Base-by-base conservation (phyloP, 2,329 filamentous ascomycete species). In the Sporothrix phasma region DNA sequence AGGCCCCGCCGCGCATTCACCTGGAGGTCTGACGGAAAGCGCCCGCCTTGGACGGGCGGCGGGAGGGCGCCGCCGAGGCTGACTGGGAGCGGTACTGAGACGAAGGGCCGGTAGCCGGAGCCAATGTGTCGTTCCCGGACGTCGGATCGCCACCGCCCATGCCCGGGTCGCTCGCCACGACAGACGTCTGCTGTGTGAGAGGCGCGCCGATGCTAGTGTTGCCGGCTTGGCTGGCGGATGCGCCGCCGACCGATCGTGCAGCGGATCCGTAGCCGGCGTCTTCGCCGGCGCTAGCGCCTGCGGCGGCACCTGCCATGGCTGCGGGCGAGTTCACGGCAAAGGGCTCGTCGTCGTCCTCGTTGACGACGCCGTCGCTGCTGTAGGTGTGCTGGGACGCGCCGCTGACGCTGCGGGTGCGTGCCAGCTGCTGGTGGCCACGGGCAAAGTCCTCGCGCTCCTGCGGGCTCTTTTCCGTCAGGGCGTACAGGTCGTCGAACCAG, bases 11-110 rank as follows among this genome's bases (percentile, higher is more conserved):
- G 78, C 67, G 82, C 79, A 76, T 92, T 89, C 75, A 96, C 84
- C 79, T 92, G 86, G 71, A 97, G 80, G 80, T 97, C 92, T 78
- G 90, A 95, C 78, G 93, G 93, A 80, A 99, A 99, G 76, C 92
- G 87, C 81, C 93, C 93, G 87, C 92, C 93, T 86, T 91, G 87
- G 90, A 86, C 74, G 90, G 89, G 76, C 92, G 87, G 76, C 83
- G 83, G 71, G n/a, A 29, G 49, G 47, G 83, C 79, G 24, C 24
- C 8, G 56, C 24, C 71, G 81, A 77, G 68, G 76, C 80, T 67
- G 78, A 77, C 69, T 76, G 78, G 66, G 51, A 49, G 15, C 39
- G 62, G 26, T 29, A 43, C 22, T 56, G 59, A 2, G 59, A 62
- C 5, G 46, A 26, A 8, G 34, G 5, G 24, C 45, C 59, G n/a